A percentile compares a stretch with the other conserved stretches of the same genome.
Evolutionary conservation across 371 early-diverging fungal species (phyloP).

Genomic region (Mortierella sp.): DNA sequence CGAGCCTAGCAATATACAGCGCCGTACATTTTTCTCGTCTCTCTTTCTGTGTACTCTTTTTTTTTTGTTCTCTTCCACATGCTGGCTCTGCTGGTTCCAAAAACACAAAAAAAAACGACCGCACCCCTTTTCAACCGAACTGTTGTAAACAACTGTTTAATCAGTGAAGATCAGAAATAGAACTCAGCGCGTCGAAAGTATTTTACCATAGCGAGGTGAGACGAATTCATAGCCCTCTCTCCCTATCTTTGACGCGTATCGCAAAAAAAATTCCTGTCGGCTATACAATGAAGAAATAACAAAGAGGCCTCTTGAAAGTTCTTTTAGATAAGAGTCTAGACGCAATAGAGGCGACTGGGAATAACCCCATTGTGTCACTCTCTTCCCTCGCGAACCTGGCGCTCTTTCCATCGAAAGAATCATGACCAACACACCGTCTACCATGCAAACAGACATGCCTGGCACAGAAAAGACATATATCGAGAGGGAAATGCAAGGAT

Average conservation of each 20-base stretch:
- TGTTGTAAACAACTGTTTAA: no score
- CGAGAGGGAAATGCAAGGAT: not conserved
- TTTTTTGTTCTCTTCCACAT: no score
- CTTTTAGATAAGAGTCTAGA: not conserved
- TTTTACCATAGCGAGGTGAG: not conserved
- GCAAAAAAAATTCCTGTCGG: not conserved
- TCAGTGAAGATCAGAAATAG: not conserved
- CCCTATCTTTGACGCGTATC: no score
- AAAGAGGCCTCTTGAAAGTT: not conserved
- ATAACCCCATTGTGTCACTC: not conserved
- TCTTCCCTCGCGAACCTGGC: not conserved
- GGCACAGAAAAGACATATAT: not conserved
- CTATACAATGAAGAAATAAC: not conserved
- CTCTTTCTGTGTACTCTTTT: no score
- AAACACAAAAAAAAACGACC: not conserved
- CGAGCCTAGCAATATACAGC: no score
- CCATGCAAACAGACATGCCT: not conserved
- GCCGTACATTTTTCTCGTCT: no score
- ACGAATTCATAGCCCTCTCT: not conserved
- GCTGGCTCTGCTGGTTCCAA: no score
- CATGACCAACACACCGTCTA: not conserved
- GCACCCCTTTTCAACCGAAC: not conserved
- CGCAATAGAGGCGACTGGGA: not conserved
- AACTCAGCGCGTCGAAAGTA: not conserved
- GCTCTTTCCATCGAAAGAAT: no score